A percentile compares a stretch with the other conserved stretches of the same genome.
Evolutionary conservation across 352 stramenopile genomes (phyloP).

Genomic region (Phytophthora rubi): DNA sequence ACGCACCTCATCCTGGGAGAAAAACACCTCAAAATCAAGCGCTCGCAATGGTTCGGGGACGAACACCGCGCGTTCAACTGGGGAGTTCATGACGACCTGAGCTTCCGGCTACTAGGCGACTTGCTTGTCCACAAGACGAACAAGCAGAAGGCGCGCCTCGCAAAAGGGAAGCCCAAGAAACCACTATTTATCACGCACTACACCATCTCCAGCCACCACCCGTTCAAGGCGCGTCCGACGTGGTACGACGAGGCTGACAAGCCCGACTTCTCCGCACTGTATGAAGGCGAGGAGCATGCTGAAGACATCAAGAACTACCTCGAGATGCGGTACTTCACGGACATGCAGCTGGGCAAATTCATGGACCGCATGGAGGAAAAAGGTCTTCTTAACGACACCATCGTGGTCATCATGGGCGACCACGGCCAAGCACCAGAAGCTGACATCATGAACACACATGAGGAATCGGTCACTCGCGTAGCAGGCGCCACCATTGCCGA

Average conservation of each 20-base stretch:
- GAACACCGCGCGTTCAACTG: conserved; percentile 32
- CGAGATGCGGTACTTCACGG: conserved; percentile 65
- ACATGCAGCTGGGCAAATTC: conserved; percentile 59
- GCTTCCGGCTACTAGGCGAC: conserved; percentile 49
- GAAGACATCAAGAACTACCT: conserved; percentile 53
- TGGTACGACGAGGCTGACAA: conserved; percentile 50
- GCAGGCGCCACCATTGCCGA: conserved; percentile 54
- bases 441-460: conserved; percentile 48
- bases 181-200: conserved; percentile 65
- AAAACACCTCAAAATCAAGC: conserved; percentile 40
- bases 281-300: conserved; percentile 35
- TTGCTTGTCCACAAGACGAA: conserved; percentile 49
- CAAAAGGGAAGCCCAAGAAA: conserved; percentile 31
- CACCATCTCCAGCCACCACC: conserved; percentile 60
- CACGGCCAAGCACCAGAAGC: conserved; percentile 59
- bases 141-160: conserved; percentile 33
- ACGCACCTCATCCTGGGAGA: conserved; percentile 48
- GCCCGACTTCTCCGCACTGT: conserved; percentile 59
- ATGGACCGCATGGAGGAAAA: conserved; percentile 51
- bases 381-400: conserved; percentile 63
- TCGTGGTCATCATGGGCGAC: conserved; percentile 62
- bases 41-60: conserved; percentile 37
- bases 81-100: conserved; percentile 61
- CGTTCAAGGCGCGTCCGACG: conserved; percentile 34
- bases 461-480: conserved; percentile 50